Conservation (phyloP, 2,329 filamentous ascomycete genomes). For the Diaporthe helianthi region DNA sequence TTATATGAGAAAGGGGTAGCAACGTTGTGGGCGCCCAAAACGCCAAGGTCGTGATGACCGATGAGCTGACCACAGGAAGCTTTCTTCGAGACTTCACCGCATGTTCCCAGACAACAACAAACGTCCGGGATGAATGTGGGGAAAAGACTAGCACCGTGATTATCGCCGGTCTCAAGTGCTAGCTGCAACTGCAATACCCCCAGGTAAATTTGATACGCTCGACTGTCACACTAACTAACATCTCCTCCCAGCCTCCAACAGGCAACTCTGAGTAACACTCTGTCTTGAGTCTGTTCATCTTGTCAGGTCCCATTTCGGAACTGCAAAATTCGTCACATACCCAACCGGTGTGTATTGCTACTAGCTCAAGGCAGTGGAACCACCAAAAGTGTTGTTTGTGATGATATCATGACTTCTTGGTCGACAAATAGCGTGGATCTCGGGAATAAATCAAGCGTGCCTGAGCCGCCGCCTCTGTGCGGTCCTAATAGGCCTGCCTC, state of each 20-base stretch:
- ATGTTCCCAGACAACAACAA: slow-evolving; percentile 1
- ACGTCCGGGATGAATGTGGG: background rate
- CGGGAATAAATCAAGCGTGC: background rate
- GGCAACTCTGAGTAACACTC: background rate
- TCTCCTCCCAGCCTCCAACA: background rate
- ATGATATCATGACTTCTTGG: slow-evolving; percentile 33
- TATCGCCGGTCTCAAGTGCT: too few species aligned
- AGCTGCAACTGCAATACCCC: background rate
- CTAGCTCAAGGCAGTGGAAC: background rate
- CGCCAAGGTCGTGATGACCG: slow-evolving; percentile 8
- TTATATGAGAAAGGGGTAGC: slow-evolving; percentile 5
- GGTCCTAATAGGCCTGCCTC: background rate
- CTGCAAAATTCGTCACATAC: background rate
- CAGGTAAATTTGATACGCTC: too few species aligned
- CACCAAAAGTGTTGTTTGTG: background rate
- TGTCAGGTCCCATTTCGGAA: background rate
- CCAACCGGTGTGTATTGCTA: accelerated
- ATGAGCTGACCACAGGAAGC: background rate
- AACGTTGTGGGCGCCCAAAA: background rate
- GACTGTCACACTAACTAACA: background rate
- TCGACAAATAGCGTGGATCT: slow-evolving; percentile 8
- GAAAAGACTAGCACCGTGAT: background rate
- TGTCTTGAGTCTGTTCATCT: accelerated
- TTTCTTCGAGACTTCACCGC: slow-evolving; percentile 5
- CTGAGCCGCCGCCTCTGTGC: background rate